Evolutionary conservation across 352 stramenopile genomes (phyloP).

Genomic region (Globisporangium barbulae): DNA sequence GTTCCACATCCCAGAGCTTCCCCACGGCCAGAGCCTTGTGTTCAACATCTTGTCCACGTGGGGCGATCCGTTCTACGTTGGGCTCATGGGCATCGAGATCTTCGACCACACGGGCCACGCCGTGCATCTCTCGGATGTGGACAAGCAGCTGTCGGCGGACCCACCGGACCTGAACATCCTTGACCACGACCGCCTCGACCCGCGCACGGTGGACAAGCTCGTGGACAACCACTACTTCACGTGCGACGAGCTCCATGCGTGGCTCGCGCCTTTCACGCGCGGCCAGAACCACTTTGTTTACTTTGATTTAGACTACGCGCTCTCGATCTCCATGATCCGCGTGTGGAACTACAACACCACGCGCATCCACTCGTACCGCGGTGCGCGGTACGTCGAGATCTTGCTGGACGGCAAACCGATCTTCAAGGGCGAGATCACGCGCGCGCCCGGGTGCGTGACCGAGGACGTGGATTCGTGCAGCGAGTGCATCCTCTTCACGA

Average conservation of each 20-base stretch:
- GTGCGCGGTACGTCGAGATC: constrained; percentile 61
- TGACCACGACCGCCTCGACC: constrained; percentile 67
- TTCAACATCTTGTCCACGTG: constrained; percentile 87
- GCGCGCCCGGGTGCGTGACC: constrained; percentile 56
- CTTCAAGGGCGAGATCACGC: constrained; percentile 81
- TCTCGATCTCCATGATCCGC: constrained; percentile 82
- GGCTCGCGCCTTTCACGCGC: constrained; percentile 82
- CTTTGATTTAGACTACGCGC: constrained; percentile 69
- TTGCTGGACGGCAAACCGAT: constrained; percentile 55
- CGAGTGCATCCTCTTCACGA: constrained; percentile 87
- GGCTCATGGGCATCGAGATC: constrained; percentile 87
- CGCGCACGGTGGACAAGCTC: constrained; percentile 85
- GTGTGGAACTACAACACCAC: constrained; percentile 90
- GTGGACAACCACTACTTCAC: constrained; percentile 87
- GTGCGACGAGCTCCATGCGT: constrained; percentile 86
- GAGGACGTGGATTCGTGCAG: constrained; percentile 61
- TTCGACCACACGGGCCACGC: constrained; percentile 81
- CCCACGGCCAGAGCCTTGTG: constrained; percentile 62
- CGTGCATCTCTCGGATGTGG: constrained; percentile 52
- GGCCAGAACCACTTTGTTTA: constrained; percentile 78
- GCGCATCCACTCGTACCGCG: constrained; percentile 71
- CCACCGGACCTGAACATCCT: constrained; percentile 83
- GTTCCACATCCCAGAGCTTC: constrained; percentile 73
- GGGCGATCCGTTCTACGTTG: constrained; percentile 90
- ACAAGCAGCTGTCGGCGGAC: constrained; percentile 73